Base-by-base conservation (phyloP, 164 flowering plant species). In the Vitis amurensis region DNA sequence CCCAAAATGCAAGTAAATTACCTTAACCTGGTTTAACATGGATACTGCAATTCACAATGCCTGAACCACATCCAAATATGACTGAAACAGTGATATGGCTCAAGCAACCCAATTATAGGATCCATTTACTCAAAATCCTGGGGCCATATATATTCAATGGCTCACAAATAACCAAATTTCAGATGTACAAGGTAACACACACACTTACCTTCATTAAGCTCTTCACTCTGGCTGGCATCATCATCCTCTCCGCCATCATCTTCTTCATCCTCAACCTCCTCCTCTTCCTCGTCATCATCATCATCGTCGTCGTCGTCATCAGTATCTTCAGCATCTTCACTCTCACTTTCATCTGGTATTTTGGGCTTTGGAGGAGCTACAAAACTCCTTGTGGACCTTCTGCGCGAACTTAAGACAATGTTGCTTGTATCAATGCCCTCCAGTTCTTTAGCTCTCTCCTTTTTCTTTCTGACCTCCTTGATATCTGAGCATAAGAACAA, bases 361-460 rank as follows among this genome's bases (percentile, higher is more conserved):
- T 82, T 79, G 63, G 95, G 91, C 73, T 85, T 88, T 59, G 89
- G 88, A 64, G 93, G 91, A 68, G 87, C 30, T 53, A 78, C 65
- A 76, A 78, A 90, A 76, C 80, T 83, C 51, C 75, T 67, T n/a
- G 94, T 73, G 23, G 98, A 82, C 80, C 98, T 85, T 68, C 98
- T 77, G 9, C 97, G 87, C 66, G 98, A 77, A 74, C 89, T 88
- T 69, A 86, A 70, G 11, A 94, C 90, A 49, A 94, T 92, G 79
- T 95, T 95, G 78, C 94, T 89, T 75, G 73, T 78, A 77, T 95
- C 97, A 75, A 95, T 95, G 75, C 99, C 98, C 77, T 95, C 99
- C 56, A 95, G 97, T 82, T 95, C 98, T 80, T 82, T 90, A 30
- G 91, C 95, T 73, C 86, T 87, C 74, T 91, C 92, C 78, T 95